Base-by-base conservation (phyloP, 306 rosid species). In the Ceratonia siliqua region DNA sequence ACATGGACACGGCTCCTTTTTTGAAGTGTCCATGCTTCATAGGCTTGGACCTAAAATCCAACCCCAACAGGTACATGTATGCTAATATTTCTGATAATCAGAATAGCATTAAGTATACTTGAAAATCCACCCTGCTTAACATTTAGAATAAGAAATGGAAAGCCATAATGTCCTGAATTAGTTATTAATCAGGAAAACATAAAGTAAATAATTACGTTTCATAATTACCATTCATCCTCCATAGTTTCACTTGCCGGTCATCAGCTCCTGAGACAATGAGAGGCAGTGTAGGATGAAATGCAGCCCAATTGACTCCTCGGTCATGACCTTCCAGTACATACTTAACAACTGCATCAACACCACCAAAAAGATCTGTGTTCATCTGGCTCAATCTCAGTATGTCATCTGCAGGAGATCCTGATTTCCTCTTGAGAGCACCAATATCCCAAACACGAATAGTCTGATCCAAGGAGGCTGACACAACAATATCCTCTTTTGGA, bases 251-350 rank as follows among this genome's bases (percentile, higher is more conserved):
- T 89, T 90, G 97, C 50, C 98, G 90, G 53, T 93, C 98, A 85
- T 93, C 98, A 33, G 96, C 98, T 78, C 97, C 96, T 8, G 98
- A 93, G 80, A 93, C 96, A 83, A 93, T 93, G 76, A 93, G 86
- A 63, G 98, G 98, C 65, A 90, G 83, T 57, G 89, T 87, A 14
- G 98, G 97, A 84, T 93, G 98, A 75, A 93, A 93, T 53, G 91
- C 77, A 85, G 98, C 98, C 98, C 98, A 93, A 72, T 93, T 93
- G 77, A 93, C 98, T 49, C 98, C 98, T 15, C 98, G 85, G 70
- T 93, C 98, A 85, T 93, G 98, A 66, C 98, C 98, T 87, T 93
- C 98, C 87, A 93, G 85, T 21, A 93, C 98, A 68, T 93, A 93
- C 84, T 93, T 93, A 32, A 90, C 98, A 70, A 93, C 93, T 24